Evolutionary conservation across 2,329 filamentous ascomycete genomes (phyloP), one percentile per base, ranked within the genome.

Genomic region (Cadophora malorum): DNA sequence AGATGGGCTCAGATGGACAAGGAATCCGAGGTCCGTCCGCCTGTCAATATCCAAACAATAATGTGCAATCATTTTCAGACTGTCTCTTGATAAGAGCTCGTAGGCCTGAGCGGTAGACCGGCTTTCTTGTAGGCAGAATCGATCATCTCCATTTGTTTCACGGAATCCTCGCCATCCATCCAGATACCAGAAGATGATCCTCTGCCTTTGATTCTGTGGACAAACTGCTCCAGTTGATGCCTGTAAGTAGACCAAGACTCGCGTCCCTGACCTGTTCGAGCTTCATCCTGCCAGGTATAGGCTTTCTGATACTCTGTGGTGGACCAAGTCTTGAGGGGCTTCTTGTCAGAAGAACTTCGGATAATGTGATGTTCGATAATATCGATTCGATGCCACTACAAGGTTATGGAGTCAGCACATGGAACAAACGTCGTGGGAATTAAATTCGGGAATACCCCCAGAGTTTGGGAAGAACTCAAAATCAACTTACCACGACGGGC

Each of bases 211-310:
- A 85, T 70, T 38, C 74, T 76, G 74, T 84, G 80, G 14, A 85
- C 81, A 71, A 86, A 86, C 67, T 80, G 77, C 74, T 85, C 82
- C 35, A 86, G 77, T 77, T 82, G 79, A 71, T 83, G 77, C 8
- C 81, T 78, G 72, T 83, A 84, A 16, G 80, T 79, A 35, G 78
- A 76, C 83, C 82, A 84, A 65, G 75, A 80, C 1, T 72, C 71
- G 73, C 81, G 77, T 60, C 79, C 76, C 6, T 65, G 35, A 31
- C 33, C 23, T 25, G 12, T 52, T n/a, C 58, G 50, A 4, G 7
- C 41, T 56, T 63, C 64, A 21, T 69, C 67, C 2, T 62, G 35
- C 72, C 71, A 74, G 1, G 49, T 69, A 65, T 76, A 76, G 9
- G 63, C 71, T 47, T 73, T 74, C 53, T 69, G 63, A 28, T 58